These are phyloP conservation scores for Tephrocybe rancida DNA, from an alignment of 768 basidiomycete species.

Conservation along the genomic window DNA sequence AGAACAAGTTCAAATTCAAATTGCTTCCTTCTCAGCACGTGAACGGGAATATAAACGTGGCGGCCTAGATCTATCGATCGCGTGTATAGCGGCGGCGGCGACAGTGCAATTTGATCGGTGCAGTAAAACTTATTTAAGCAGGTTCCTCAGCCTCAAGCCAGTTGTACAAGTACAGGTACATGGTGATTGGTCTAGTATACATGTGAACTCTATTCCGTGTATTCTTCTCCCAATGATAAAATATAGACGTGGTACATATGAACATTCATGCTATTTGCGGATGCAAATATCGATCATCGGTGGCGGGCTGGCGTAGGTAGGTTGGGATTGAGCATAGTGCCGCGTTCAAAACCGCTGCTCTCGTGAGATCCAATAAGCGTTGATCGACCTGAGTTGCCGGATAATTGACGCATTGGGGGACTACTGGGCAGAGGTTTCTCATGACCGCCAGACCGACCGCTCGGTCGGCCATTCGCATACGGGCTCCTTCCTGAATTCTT, in stretches of 20 bases:
- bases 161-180: background rate
- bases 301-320: conserved; percentile 19
- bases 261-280: background rate
- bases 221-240: background rate
- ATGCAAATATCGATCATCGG: conserved; percentile 23
- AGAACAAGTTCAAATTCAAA: background rate
- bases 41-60: no score
- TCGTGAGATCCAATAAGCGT: conserved; percentile 32
- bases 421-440: conserved; percentile 28
- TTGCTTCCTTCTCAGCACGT: conserved; percentile 6
- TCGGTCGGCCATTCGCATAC: conserved; percentile 19
- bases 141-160: no score
- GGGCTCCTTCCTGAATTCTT: conserved; percentile 12
- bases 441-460: conserved; percentile 8
- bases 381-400: conserved; percentile 31
- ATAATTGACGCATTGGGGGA: conserved; percentile 30
- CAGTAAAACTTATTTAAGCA: no score
- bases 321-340: conserved; percentile 46
- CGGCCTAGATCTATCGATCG: no score
- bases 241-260: conserved; percentile 9
- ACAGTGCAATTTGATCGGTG: no score
- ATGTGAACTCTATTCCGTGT: background rate
- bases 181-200: conserved; percentile 4
- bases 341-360: conserved; percentile 39
- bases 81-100: no score